Evolutionary conservation across 257 asterid species (phyloP), one percentile per base, ranked within the genome.

Genomic region (Solanum pinnatisectum): DNA sequence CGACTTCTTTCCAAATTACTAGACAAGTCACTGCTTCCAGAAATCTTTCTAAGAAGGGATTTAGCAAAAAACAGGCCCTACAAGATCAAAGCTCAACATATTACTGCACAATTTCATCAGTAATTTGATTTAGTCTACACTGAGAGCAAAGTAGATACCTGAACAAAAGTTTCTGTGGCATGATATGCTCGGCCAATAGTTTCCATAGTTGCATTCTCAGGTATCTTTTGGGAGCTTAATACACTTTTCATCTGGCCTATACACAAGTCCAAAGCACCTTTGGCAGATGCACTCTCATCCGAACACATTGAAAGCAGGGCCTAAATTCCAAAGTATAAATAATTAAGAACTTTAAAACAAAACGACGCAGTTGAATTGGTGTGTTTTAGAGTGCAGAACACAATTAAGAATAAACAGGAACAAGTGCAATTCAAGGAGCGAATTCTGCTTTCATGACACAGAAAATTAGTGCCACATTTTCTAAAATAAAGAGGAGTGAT

Each of bases 101-200:
- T 91, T 67, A 81, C 76, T 68, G 37, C 59, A 86, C 81, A 27
- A 78, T 35, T 40, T 49, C 86, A 83, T 18, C 59, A 60, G 65
- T 84, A 77, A 59, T 65, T 18, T 67, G 60, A 42, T 87, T 72
- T 86, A 70, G 87, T 72, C 91, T 77, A 88, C 83, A 87, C 86
- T 36, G 81, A 78, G 44, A 79, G 85, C 87, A 56, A 88, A 90
- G 71, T 70, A 84, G 72, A 90, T 70, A 96, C 99, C 98, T 96
- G 98, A 81, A 97, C 99, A 90, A 95, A 94, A 88, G 97, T 95
- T 94, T 97, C 99, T 15, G 98, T 97, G 87, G 98, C 98, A 89
- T 95, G 98, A 92, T 97, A 97, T 90, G 98, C 99, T 86, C 97
- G 94, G 83, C 99, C 98, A 85, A 95, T 92, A 84, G 93, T 93